Conservation (phyloP, 768 basidiomycete species). For the Tylopilus sp. region DNA sequence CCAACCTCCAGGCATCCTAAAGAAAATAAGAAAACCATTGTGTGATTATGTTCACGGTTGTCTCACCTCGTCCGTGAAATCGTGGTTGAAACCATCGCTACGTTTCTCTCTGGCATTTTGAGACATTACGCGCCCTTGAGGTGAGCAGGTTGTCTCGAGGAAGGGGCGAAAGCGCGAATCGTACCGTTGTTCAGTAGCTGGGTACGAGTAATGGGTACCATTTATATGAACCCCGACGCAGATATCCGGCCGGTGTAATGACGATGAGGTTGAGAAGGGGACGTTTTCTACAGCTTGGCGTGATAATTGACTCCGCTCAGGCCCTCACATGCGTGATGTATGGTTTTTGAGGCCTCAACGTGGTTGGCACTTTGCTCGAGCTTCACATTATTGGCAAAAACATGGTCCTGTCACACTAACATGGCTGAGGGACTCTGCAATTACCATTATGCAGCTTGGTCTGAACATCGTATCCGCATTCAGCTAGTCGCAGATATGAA, state of each 20-base stretch:
- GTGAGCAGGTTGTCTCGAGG: not conserved
- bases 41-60: not conserved
- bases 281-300: conserved; percentile 26
- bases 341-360: conserved; percentile 2
- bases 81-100: conserved; percentile 26
- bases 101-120: conserved; percentile 10
- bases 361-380: conserved; percentile 5
- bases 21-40: conserved; percentile 10
- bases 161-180: not conserved
- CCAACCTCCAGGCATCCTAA: conserved; percentile 24
- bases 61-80: conserved; percentile 30
- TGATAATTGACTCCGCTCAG: conserved; percentile 16
- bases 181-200: conserved; percentile 1
- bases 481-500: not conserved
- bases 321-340: conserved; percentile 15
- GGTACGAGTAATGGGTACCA: not conserved
- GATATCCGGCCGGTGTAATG: not conserved
- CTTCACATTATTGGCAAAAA: not conserved
- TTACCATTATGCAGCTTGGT: not conserved
- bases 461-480: not conserved
- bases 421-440: not conserved
- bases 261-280: not conserved
- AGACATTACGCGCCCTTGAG: conserved; percentile 15
- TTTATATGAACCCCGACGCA: conserved; percentile 19
- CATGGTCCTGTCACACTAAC: conserved; percentile 9